Conservation (phyloP, 306 rosid genomes). For the Cucurbita argyrosperma region DNA sequence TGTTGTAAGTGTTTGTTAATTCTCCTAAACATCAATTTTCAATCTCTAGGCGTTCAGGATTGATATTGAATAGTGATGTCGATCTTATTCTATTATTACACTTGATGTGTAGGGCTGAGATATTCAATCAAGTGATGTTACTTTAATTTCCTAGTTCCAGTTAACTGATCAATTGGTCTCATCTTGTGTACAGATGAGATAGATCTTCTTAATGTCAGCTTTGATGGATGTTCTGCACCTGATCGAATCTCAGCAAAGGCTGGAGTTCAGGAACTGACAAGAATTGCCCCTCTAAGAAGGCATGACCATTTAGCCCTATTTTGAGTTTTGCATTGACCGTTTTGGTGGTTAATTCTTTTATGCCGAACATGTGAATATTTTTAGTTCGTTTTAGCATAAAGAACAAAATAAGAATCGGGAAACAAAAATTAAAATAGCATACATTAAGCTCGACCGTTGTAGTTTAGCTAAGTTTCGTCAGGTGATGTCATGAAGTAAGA, state of each 20-base stretch:
- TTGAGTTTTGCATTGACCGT: background rate
- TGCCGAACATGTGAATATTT: background rate
- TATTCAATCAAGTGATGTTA: slow-evolving; percentile 5
- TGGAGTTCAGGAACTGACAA: slow-evolving; percentile 53
- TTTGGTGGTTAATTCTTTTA: background rate
- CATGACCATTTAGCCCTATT: background rate
- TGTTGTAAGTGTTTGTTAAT: slow-evolving; percentile 43
- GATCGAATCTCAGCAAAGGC: slow-evolving; percentile 81
- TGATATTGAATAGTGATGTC: background rate
- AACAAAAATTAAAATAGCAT: background rate
- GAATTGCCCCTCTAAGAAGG: slow-evolving; percentile 79
- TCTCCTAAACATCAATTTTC: background rate
- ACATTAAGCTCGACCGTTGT: background rate
- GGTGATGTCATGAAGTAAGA: background rate
- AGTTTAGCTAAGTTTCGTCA: background rate
- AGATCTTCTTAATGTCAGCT: slow-evolving; percentile 88
- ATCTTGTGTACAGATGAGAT: slow-evolving; percentile 55
- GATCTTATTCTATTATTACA: background rate
- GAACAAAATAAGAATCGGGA: background rate
- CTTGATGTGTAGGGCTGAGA: slow-evolving; percentile 12
- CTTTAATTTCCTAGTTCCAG: slow-evolving; percentile 5
- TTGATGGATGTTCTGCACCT: slow-evolving; percentile 72
- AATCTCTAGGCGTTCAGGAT: background rate
- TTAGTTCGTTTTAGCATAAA: background rate
- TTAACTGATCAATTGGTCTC: slow-evolving; percentile 13